These are phyloP conservation scores for Saprolegnia diclina DNA, from an alignment of 352 stramenopile species.

Conservation along the genomic window DNA sequence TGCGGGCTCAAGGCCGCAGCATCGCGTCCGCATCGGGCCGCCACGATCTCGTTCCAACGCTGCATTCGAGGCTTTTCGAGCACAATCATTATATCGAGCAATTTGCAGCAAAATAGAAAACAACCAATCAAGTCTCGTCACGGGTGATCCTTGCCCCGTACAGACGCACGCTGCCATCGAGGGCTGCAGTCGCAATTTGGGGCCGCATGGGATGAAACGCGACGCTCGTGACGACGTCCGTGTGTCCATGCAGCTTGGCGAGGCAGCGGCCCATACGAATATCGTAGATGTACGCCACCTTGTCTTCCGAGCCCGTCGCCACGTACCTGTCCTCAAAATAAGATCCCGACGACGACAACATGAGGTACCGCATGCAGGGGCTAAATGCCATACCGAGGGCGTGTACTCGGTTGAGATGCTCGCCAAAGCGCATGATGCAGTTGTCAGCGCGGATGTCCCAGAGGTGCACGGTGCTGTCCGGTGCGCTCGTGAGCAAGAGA, in stretches of 20 bases:
- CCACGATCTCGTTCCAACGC: too few species aligned
- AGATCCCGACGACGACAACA: background rate
- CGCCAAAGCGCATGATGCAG: constrained; percentile 74
- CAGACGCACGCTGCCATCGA: constrained; percentile 67
- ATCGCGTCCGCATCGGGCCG: too few species aligned
- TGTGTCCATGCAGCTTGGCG: constrained; percentile 56
- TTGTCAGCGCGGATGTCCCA: constrained; percentile 86
- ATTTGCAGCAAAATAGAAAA: too few species aligned
- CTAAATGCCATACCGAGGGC: constrained; percentile 66
- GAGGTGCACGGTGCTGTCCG: constrained; percentile 63
- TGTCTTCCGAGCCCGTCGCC: constrained; percentile 81
- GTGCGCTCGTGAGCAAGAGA: constrained; percentile 66
- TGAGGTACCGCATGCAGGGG: constrained; percentile 66
- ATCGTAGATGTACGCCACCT: constrained; percentile 78
- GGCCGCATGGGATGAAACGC: constrained; percentile 74
- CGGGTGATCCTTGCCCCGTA: constrained; percentile 13
- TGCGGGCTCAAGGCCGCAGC: too few species aligned
- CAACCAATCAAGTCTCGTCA: background rate
- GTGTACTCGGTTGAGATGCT: constrained; percentile 83
- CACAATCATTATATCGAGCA: too few species aligned
- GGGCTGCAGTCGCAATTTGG: constrained; percentile 75
- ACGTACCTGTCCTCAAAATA: constrained; percentile 40
- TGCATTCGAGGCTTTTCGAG: too few species aligned
- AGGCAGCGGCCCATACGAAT: constrained; percentile 62
- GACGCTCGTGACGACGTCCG: constrained; percentile 69